Evolutionary conservation across 1,284 basidiomycete species (phyloP), one percentile per base, ranked within the genome.

Genomic region (Rhodotorula mucilaginosa): DNA sequence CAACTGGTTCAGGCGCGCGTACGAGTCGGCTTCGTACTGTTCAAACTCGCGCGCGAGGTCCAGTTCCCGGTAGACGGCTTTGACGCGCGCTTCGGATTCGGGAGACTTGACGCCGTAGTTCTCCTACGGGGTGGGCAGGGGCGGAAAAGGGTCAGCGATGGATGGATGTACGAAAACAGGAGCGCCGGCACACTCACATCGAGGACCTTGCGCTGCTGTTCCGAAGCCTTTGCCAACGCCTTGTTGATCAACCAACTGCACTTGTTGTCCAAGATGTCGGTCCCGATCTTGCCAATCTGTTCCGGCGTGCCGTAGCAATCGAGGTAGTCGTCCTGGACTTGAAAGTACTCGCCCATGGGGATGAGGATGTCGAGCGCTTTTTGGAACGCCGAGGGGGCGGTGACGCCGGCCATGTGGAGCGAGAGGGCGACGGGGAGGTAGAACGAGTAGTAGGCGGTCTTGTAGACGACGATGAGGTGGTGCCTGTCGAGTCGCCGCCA

Each of bases 231-330:
- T 69, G 85, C 83, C 72, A 99, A 86, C 47, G 94, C 96, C 26
- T 88, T 89, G 83, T 97, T 98, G 82, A 99, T 85, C 80, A 90
- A 90, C 97, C 96, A 99, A 56, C 91, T 92, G 84, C 97, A 99
- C 84, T 99, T 99, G 88, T 98, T 98, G 84, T 99, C 96, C 69
- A 97, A 83, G 79, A 99, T 99, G 82, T 99, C 97, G 29, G 96
- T 98, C 47, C 96, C 97, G 75, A 98, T 88, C 84, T 99, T 99
- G 74, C 96, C 97, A 68, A 98, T 91, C 77, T 91, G 87, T 83
- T 95, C 93, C 0, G 93, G 92, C 3, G 91, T 87, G 18, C 90
- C 93, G 64, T 90, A 90, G 80, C 89, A 97, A 83, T 99, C 96
- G 76, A 99, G 88, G 83, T 90, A 98, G 82, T 99, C 97, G 82